Evolutionary conservation across 2,329 filamentous ascomycete genomes (phyloP).

Genomic region (Kalmusia sp.): DNA sequence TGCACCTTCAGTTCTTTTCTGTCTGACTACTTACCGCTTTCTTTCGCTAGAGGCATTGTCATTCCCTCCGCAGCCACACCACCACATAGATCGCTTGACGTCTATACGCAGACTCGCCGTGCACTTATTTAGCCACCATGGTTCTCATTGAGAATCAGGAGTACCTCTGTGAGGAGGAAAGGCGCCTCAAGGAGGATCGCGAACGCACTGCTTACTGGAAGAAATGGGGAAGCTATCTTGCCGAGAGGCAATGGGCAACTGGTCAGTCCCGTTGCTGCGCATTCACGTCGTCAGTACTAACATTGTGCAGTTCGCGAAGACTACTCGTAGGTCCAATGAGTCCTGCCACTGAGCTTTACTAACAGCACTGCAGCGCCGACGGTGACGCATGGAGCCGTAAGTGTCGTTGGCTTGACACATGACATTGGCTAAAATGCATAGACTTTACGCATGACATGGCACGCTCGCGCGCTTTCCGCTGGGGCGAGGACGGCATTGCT

Average conservation of each 20-base stretch:
- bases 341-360: slow-evolving; percentile 24
- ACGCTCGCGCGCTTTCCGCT: slow-evolving; percentile 85
- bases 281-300: slow-evolving; percentile 32
- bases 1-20: slow-evolving; percentile 15
- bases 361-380: slow-evolving; percentile 63
- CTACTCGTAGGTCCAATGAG: slow-evolving; percentile 68
- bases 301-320: slow-evolving; percentile 78
- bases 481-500: slow-evolving; percentile 97
- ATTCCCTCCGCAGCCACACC: slow-evolving; percentile 23
- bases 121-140: slow-evolving; percentile 61
- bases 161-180: slow-evolving; percentile 88
- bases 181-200: slow-evolving; percentile 84
- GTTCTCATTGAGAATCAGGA: slow-evolving; percentile 89
- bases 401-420: slow-evolving; percentile 45
- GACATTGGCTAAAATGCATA: slow-evolving; percentile 49
- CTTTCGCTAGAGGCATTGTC: slow-evolving; percentile 25
- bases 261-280: slow-evolving; percentile 59
- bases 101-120: slow-evolving; percentile 10
- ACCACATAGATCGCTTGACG: slow-evolving; percentile 16
- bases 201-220: slow-evolving; percentile 94
- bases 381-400: slow-evolving; percentile 96
- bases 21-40: slow-evolving; percentile 18
- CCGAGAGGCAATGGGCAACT: slow-evolving; percentile 95
- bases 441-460: slow-evolving; percentile 96
- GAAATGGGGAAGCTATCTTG: slow-evolving; percentile 94